These are phyloP conservation scores for Rosa lucieae DNA, from an alignment of 306 rosid species.

Conservation along the genomic window DNA sequence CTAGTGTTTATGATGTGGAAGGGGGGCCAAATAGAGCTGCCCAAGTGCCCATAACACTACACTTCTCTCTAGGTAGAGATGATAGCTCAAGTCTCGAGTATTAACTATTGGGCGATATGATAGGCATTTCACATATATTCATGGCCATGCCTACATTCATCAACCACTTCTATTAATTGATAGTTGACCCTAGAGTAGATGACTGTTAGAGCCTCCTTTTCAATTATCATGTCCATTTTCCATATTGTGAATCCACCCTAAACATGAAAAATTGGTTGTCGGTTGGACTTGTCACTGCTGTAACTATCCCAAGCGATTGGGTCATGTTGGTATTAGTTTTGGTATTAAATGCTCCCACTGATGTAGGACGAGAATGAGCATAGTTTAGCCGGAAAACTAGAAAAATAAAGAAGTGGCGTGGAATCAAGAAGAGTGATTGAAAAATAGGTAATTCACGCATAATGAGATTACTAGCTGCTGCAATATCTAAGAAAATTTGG, in stretches of 20 bases:
- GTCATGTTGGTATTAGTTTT: slow-evolving; percentile 50
- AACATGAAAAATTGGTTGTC: not conserved
- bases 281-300: not conserved
- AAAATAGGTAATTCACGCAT: too few species aligned
- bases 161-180: not conserved
- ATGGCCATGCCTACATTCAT: not conserved
- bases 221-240: not conserved
- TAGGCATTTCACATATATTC: not conserved
- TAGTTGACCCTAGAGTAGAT: not conserved
- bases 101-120: not conserved
- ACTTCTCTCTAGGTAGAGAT: not conserved
- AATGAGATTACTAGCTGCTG: too few species aligned
- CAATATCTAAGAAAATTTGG: too few species aligned
- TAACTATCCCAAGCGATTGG: slow-evolving; percentile 12
- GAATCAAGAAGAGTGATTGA: too few species aligned
- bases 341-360: slow-evolving; percentile 48
- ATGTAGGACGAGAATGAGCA: too few species aligned
- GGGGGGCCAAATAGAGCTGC: not conserved
- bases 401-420: too few species aligned
- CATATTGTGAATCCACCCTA: not conserved
- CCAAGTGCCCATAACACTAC: slow-evolving; percentile 1
- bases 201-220: not conserved
- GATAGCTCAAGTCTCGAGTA: not conserved
- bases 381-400: too few species aligned
- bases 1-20: not conserved